A percentile compares a stretch with the other conserved stretches of the same genome.
Evolutionary conservation across 805 yeast genomes (phyloP).

Genomic region (Kodamaea hsintzibuensis): DNA sequence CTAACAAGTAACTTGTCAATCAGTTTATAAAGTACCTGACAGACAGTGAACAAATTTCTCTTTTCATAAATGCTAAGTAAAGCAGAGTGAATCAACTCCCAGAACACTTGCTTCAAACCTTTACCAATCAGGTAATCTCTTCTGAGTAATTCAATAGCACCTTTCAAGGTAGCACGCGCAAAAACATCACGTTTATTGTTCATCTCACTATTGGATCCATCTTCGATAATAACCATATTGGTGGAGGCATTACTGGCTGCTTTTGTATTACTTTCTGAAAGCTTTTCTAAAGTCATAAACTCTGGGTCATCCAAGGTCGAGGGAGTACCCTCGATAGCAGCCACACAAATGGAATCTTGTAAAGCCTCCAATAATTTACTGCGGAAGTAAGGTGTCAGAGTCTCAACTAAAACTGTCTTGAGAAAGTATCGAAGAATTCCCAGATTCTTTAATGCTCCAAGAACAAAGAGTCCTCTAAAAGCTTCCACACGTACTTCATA

Average conservation of each 20-base stretch:
- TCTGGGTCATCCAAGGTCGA: conserved; percentile 67
- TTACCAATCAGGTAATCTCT: conserved; percentile 56
- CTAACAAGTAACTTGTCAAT: conserved; percentile 60
- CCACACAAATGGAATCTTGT: conserved; percentile 55
- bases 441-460: conserved; percentile 77
- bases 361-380: conserved; percentile 50
- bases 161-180: conserved; percentile 63
- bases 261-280: conserved; percentile 21
- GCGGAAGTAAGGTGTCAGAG: conserved; percentile 49
- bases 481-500: conserved; percentile 65
- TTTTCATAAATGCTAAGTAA: conserved; percentile 58
- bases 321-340: conserved; percentile 65
- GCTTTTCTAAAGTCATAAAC: conserved; percentile 40
- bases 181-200: conserved; percentile 60
- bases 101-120: conserved; percentile 60
- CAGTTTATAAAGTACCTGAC: conserved; percentile 66
- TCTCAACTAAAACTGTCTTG: conserved; percentile 55
- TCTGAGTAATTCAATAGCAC: conserved; percentile 65
- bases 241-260: conserved; percentile 18
- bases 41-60: conserved; percentile 61
- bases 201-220: conserved; percentile 44
- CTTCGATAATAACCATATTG: conserved; percentile 59
- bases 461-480: conserved; percentile 62
- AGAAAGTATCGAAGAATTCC: conserved; percentile 63
- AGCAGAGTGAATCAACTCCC: conserved; percentile 70